Base-by-base conservation (phyloP, 2,329 filamentous ascomycete genomes). In the Sporothrix brunneoviolacea region DNA sequence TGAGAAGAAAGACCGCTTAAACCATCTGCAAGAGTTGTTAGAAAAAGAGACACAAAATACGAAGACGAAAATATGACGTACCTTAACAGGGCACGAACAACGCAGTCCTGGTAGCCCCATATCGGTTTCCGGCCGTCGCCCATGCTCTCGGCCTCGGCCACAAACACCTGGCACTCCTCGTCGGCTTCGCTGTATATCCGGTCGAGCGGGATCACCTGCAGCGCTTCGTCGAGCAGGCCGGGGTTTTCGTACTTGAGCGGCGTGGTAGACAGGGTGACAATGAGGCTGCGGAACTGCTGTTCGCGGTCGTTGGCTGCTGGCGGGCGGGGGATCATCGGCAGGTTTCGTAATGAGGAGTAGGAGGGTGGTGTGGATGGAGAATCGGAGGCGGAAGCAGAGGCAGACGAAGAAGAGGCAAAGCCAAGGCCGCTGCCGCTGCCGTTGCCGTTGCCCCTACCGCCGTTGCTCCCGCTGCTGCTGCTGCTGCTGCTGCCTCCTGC, bases 91-190 rank as follows among this genome's bases (percentile, higher is more conserved):
- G 91, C 88, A 58, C 88, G 80, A 62, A 97, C 86, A 50, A 96
- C 89, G 66, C 91, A 98, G 70, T 98, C 93, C 68, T 97, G 91
- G 65, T 97, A 96, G 51, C 91, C 91, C 91, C 91, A 97, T 72
- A 90, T 86, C 2, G 91, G 81, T 65, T 86, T 86, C 58, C 82
- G 78, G 50, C 84, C 87, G 51, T 86, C 82, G 18, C 87, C 88
- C 71, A 95, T 83, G 58, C 89, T 95, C 64, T 86, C 86, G 28
- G 91, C 91, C 67, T 95, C 84, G 30, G 89, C 93, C 62, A 86
- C 82, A 59, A 95, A 74, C 27, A 96, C 83, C 65, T 96, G 89
- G 57, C 80, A 83, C 68, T 97, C 91, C 65, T 97, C 91, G 65
- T 97, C 90, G 47, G 93, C 93, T 65, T 96, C 90, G 58, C 84